Evolutionary conservation across 345 rosid species (phyloP), one percentile per base, ranked within the genome.

Genomic region (Lumnitzera racemosa): DNA sequence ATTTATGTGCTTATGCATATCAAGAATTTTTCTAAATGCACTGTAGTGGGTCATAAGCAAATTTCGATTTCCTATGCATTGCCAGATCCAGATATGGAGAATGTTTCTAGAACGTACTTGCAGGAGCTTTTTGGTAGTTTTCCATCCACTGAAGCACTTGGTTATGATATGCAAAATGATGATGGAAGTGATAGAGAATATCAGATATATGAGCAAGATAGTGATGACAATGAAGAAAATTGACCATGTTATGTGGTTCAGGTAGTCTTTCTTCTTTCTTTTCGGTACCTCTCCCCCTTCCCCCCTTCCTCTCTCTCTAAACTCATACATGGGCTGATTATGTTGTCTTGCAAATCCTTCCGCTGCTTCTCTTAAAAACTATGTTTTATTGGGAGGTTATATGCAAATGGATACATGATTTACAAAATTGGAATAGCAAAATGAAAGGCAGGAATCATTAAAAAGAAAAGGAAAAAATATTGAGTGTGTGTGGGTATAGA

Each of bases 121-220:
- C 99, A 88, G 85, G 95, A 88, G 59, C 88, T 94, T 53, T 90
- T 94, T 23, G 86, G 81, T 61, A 84, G 90, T 71, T 94, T 94
- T 70, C 86, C 95, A 67, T 64, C 80, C 11, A 59, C 73, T 51
- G 79, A 68, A 69, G 70, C 70, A 52, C 76, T 61, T 57, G 88
- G 71, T 59, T 79, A 51, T 41, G 63, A 62, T 5, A 17, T 15
- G 17, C 58, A 59, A 47, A 59, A 59, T 59, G 64, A 27, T 5
- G 83, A 82, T 46, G 72, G 61, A 52, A 85, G 84, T 58, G 96
- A 83, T 67, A 91, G 74, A 50, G 99, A 90, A 67, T 90, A 78
- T 72, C 82, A 86, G 70, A 88, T 90, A 72, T 88, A 78, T 48
- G 96, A 90, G 74, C 89, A 83, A 72, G 91, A 86, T 67, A 84